Evolutionary conservation across 495 filamentous ascomycete genomes (phyloP).

Genomic region (Neurospora sp.): DNA sequence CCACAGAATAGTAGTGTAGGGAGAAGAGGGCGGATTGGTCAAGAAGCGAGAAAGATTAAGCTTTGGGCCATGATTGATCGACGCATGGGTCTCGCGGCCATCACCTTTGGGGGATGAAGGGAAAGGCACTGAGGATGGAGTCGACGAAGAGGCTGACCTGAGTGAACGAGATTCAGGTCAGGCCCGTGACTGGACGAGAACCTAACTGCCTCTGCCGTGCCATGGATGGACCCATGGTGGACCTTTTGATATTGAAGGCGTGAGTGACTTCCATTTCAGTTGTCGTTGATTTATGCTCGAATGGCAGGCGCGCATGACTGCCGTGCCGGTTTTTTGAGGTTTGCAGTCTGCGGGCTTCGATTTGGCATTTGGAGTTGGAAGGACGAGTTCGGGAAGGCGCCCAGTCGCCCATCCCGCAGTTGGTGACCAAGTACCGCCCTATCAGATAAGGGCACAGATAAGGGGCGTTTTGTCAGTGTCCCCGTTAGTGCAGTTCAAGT

Average conservation of each 20-base stretch:
- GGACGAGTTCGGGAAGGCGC: neutral
- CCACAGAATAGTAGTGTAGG: neutral
- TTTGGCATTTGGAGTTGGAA: neutral
- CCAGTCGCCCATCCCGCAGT: neutral
- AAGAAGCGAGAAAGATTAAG: neutral
- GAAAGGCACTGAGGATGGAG: neutral
- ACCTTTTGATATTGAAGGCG: neutral
- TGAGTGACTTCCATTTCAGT: neutral
- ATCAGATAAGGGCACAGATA: neutral
- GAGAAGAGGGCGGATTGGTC: neutral
- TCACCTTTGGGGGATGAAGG: neutral
- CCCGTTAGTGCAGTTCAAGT: neutral
- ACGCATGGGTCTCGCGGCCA: neutral
- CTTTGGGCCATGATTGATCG: neutral
- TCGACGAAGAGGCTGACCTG: neutral
- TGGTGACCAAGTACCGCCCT: neutral
- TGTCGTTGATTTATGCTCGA: neutral
- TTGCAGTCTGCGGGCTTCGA: neutral
- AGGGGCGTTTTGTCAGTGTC: neutral
- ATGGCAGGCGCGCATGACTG: neutral
- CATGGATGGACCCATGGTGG: neutral
- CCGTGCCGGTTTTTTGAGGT: neutral
- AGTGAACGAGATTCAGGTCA: neutral
- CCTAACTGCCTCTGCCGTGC: neutral
- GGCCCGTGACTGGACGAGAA: neutral